These are phyloP conservation scores for Moricandia moricandioides DNA, from an alignment of 345 rosid genomes.

Conservation along the genomic window DNA sequence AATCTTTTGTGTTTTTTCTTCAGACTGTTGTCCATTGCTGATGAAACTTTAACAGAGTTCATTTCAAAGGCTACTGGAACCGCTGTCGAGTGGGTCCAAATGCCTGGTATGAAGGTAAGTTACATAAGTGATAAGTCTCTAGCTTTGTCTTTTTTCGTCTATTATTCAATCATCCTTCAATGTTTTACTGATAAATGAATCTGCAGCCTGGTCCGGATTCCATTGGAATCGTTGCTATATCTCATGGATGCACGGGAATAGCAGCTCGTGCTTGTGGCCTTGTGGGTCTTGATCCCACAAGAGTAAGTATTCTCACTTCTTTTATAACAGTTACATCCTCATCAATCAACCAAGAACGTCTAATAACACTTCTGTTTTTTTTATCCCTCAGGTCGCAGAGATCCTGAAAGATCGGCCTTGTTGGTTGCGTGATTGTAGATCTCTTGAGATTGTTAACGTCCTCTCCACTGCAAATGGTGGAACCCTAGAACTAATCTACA, in stretches of 20 bases:
- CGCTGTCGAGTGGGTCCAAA: conserved; percentile 99
- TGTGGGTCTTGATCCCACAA: conserved; percentile 93
- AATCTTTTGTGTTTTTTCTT: conserved; percentile 1
- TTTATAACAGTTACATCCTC: conserved; percentile 1
- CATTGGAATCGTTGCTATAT: conserved; percentile 99
- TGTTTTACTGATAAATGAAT: not conserved
- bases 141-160: not conserved
- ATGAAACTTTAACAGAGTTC: conserved; percentile 99
- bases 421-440: conserved; percentile 93
- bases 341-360: not conserved
- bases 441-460: conserved; percentile 79
- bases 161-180: not conserved
- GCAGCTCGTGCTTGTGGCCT: conserved; percentile 99
- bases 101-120: conserved; percentile 94
- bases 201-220: conserved; percentile 99
- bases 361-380: not conserved
- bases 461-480: conserved; percentile 92
- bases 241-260: conserved; percentile 96
- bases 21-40: conserved; percentile 89
- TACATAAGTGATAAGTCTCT: conserved; percentile 1
- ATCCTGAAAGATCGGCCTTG: conserved; percentile 93
- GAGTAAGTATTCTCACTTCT: conserved; percentile 51
- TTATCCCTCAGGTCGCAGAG: conserved; percentile 71
- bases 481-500: conserved; percentile 89
- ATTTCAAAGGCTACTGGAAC: conserved; percentile 99